Percentiles rank a stretch among this genome's conserved stretches.
phyloP scores from a whole-genome alignment of 2,329 filamentous ascomycete species.

The Taxawa tesnikishii region DNA sequence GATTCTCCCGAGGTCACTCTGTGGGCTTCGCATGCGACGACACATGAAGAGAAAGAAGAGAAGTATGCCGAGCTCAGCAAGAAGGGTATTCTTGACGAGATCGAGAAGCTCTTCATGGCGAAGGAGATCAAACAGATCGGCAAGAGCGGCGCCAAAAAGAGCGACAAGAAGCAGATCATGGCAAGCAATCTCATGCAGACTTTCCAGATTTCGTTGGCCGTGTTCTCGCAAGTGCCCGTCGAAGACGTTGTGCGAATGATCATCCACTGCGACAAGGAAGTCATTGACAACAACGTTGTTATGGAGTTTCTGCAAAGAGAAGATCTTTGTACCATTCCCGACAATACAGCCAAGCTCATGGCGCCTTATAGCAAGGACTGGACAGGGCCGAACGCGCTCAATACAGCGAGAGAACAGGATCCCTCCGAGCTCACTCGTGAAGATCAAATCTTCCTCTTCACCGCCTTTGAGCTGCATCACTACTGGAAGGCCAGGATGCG shows the following conservation, averaged over 20 bases:
- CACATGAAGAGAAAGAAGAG: slow-evolving; percentile 81
- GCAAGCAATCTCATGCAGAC: slow-evolving; percentile 79
- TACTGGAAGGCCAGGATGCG: slow-evolving; percentile 99
- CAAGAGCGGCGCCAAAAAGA: slow-evolving; percentile 58
- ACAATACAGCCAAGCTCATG: slow-evolving; percentile 83
- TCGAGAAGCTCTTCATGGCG: slow-evolving; percentile 93
- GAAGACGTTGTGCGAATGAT: slow-evolving; percentile 87
- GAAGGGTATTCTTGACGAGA: slow-evolving; percentile 93
- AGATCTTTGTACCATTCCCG: slow-evolving; percentile 82
- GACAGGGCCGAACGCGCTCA: slow-evolving; percentile 75
- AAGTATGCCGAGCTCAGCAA: slow-evolving; percentile 88
- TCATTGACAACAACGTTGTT: slow-evolving; percentile 78
- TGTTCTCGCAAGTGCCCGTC: slow-evolving; percentile 73
- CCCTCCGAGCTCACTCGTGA: slow-evolving; percentile 80
- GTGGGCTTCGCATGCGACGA: slow-evolving; percentile 79
- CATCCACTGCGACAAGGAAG: slow-evolving; percentile 83
- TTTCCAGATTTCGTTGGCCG: slow-evolving; percentile 86
- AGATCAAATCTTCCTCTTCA: slow-evolving; percentile 90
- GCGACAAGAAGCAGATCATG: slow-evolving; percentile 97
- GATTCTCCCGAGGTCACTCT: slow-evolving; percentile 84
- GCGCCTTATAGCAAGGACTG: slow-evolving; percentile 94
- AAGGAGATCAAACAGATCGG: slow-evolving; percentile 91
- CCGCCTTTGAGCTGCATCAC: slow-evolving; percentile 86
- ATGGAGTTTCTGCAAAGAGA: slow-evolving; percentile 96
- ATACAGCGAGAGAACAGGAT: slow-evolving; percentile 70